Conservation (phyloP, 1,284 basidiomycete genomes). For the Austroboletus novae-zelandiae region DNA sequence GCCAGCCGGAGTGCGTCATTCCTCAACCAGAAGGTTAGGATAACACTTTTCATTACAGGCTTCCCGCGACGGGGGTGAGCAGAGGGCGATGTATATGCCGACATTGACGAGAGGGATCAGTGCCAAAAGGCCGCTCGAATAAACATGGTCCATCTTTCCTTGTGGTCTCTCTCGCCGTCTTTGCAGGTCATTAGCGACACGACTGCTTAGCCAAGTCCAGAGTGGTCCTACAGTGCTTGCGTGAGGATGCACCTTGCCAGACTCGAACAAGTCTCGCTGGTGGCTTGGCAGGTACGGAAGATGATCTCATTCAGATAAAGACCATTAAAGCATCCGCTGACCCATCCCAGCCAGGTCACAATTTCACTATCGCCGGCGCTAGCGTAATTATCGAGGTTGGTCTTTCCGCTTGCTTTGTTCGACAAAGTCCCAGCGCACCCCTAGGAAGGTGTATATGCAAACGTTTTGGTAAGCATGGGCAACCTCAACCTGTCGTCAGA, state of each 20-base stretch:
- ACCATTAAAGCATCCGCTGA: constrained; percentile 73
- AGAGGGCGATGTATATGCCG: constrained; percentile 79
- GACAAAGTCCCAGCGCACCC: constrained; percentile 2
- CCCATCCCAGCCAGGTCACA: constrained; percentile 79
- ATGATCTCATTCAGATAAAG: constrained; percentile 56
- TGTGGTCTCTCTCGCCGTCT: constrained; percentile 39
- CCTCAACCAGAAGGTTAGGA: too few relatives aligned
- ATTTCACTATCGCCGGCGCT: constrained; percentile 81
- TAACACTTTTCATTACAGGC: constrained; percentile 39
- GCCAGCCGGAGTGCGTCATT: too few relatives aligned
- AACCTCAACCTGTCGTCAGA: constrained; percentile 82
- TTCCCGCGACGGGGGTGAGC: constrained; percentile 66
- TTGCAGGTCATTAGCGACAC: constrained; percentile 36
- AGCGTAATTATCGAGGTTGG: constrained; percentile 63
- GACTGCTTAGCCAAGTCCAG: constrained; percentile 37
- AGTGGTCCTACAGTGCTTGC: constrained; percentile 59
- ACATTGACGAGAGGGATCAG: constrained; percentile 84
- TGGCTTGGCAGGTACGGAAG: constrained; percentile 37
- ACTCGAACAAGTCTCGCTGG: constrained; percentile 8
- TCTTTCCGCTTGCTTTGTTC: not conserved
- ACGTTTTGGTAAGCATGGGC: constrained; percentile 87
- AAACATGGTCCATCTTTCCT: constrained; percentile 44
- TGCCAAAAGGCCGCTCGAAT: too few relatives aligned
- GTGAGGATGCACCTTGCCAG: constrained; percentile 33
- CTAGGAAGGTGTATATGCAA: constrained; percentile 87